Evolutionary conservation across 345 rosid genomes (phyloP).

Genomic region (Boechera retrofracta): DNA sequence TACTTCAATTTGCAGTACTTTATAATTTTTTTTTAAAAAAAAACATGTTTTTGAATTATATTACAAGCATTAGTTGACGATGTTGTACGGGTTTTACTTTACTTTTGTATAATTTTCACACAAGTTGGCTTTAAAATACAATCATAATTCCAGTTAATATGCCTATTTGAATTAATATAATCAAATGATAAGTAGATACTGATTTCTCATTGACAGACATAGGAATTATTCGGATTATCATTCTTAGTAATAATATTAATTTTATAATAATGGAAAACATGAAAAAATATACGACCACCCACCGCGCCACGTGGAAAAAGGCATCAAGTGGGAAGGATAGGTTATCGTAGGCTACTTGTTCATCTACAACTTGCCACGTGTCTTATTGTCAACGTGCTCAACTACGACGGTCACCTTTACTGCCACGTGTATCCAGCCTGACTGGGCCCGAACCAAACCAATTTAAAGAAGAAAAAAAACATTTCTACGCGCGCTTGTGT

Average conservation of each 20-base stretch:
- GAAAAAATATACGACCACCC: constrained; percentile 43
- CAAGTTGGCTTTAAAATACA: constrained; percentile 27
- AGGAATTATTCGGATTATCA: background rate
- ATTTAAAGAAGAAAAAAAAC: background rate
- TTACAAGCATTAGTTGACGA: constrained; percentile 43
- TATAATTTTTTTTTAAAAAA: background rate
- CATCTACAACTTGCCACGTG: constrained; percentile 41
- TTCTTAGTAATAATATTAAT: background rate
- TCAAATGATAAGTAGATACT: constrained; percentile 5
- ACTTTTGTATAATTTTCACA: constrained; percentile 24
- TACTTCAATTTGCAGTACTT: constrained; percentile 44
- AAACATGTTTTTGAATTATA: constrained; percentile 31
- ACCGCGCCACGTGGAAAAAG: constrained; percentile 47
- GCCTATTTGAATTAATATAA: constrained; percentile 16
- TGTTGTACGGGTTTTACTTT: constrained; percentile 20
- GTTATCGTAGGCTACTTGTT: constrained; percentile 36
- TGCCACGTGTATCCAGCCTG: constrained; percentile 50
- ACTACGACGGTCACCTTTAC: constrained; percentile 38
- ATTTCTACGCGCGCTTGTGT: background rate
- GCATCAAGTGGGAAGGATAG: constrained; percentile 37
- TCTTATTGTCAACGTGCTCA: constrained; percentile 40
- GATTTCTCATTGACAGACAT: constrained; percentile 24
- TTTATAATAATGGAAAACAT: background rate
- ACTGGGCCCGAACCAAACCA: constrained; percentile 35
- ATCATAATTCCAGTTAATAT: constrained; percentile 23